These are phyloP conservation scores for Triticum timopheevii DNA, from an alignment of 176 grass and related monocot genomes.

Conservation along the genomic window DNA sequence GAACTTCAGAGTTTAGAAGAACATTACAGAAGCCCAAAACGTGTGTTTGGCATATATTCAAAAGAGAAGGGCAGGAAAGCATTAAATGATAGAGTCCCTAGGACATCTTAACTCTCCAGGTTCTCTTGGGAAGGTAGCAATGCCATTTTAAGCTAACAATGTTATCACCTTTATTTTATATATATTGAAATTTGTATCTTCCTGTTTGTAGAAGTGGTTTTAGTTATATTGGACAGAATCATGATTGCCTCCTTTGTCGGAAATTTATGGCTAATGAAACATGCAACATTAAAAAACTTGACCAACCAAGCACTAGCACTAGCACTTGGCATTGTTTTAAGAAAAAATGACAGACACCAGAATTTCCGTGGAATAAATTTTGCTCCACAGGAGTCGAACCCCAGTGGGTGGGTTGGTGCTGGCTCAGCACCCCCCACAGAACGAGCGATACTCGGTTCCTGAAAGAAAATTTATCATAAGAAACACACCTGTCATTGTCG, in stretches of 20 bases:
- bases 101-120: not conserved
- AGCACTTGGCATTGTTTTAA: not conserved
- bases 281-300: not conserved
- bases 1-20: not conserved
- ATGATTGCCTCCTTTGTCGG: not conserved
- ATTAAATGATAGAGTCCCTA: not conserved
- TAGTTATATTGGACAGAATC: not conserved
- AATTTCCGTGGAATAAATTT: not conserved
- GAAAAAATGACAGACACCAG: not conserved
- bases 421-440: not conserved
- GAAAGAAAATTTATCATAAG: not conserved
- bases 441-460: not conserved
- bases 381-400: not conserved
- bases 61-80: conserved; percentile 5
- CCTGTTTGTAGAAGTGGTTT: not conserved
- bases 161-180: not conserved
- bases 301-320: not conserved
- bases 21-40: not conserved
- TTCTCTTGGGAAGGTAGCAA: not conserved
- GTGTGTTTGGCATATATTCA: conserved; percentile 6
- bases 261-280: not conserved
- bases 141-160: not conserved
- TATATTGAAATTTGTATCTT: not conserved
- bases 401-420: not conserved
- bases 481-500: not conserved